Base-by-base conservation (phyloP, 1,284 basidiomycete genomes). In the Ustilago trichophora region DNA sequence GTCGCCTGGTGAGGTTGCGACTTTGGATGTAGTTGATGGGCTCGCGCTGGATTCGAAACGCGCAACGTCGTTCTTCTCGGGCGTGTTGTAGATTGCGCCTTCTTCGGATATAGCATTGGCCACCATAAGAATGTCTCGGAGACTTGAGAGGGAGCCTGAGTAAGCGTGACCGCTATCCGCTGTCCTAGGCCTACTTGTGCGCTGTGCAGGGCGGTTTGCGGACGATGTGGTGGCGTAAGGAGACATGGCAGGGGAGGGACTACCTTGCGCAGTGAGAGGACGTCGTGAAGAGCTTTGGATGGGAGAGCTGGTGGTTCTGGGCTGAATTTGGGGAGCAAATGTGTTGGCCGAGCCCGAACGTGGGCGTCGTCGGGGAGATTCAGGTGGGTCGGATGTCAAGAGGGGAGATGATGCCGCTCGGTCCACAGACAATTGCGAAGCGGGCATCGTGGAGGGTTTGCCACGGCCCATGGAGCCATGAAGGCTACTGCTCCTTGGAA, bases 271-370 rank as follows among this genome's bases (percentile, higher is more conserved):
- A 3, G 54, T 58, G 9, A 32, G 0, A 0, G 65, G 54, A 5
- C 58, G 42, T 12, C 50, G 45, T 9, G 33, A 7, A 2, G 58
- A 42, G 48, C 41, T 31, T 37, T 47, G 47, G 13, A 25, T 19
- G 15, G 59, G 51, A 25, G 59, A 63, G 41, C 66, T 69, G 11
- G 66, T 69, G 12, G 66, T 69, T 12, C 66, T 36, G 7, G 66
- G 66, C 37, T 58, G 66, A 15, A 69, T 69, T 6, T 63, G 53
- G 26, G 65, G 65, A 6, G 58, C 19, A 26, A 51, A 58, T 4
- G 41, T 13, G 15, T 26, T 44, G 5, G 36, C 49, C 0, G 56
- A 60, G n/a, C 64, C 49, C 8, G 64, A 60, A 6, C 48, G 57
- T 22, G 57, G 57, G 12, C 64, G 53, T 32, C 50, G 42, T 19